A percentile compares a stretch with the other conserved stretches of the same genome.
Conservation (phyloP, 106 monocot species). For the Dendrobium nobile region DNA sequence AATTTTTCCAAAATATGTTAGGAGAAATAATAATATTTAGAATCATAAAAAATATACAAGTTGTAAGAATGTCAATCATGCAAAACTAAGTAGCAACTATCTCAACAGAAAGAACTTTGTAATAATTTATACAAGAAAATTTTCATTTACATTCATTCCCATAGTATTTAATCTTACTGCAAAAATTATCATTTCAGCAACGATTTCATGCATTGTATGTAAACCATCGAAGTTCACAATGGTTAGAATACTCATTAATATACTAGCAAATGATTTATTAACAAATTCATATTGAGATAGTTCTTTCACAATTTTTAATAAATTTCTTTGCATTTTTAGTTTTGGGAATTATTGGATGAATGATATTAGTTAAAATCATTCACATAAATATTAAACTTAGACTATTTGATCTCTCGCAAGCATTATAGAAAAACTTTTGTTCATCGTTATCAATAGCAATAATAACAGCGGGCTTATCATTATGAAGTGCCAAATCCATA, state of each 20-base stretch:
- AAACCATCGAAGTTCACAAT: too few species aligned
- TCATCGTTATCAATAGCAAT: not conserved
- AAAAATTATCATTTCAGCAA: not conserved
- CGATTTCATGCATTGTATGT: not conserved
- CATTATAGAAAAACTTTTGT: not conserved
- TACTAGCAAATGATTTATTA: constrained; percentile 6
- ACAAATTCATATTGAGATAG: not conserved
- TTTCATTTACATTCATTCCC: not conserved
- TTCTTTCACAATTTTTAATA: not conserved
- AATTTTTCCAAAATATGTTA: too few species aligned
- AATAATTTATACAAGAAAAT: too few species aligned
- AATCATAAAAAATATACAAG: too few species aligned
- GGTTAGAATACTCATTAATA: not conserved
- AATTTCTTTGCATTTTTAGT: constrained; percentile 13
- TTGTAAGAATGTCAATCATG: too few species aligned
- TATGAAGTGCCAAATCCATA: not conserved
- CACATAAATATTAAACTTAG: not conserved
- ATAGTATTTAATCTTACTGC: not conserved
- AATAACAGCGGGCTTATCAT: not conserved
- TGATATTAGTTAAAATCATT: not conserved
- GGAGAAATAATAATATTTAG: too few species aligned
- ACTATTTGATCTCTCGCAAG: constrained; percentile 10
- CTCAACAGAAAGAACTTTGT: too few species aligned
- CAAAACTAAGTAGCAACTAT: too few species aligned
- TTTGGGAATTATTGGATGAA: not conserved